Evolutionary conservation across 2,329 filamentous ascomycete genomes (phyloP).

Genomic region (Cadophora luteo-olivacea): DNA sequence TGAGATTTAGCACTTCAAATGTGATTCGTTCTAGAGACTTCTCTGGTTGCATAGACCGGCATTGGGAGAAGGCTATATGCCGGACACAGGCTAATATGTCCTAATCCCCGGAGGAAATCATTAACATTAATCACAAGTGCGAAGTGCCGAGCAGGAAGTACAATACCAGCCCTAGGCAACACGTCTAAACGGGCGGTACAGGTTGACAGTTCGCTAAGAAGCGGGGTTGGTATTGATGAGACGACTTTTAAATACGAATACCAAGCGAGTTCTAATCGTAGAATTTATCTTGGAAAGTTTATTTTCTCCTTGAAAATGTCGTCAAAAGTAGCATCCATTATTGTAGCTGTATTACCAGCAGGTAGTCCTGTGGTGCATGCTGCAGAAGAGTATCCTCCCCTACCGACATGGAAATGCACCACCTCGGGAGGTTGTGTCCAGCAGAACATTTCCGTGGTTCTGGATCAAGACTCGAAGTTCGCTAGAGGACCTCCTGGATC

Average conservation of each 20-base stretch:
- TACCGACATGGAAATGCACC: slow-evolving; percentile 60
- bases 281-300: slow-evolving; percentile 30
- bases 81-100: too few relatives aligned
- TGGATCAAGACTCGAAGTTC: slow-evolving; percentile 50
- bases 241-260: too few relatives aligned
- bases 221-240: background rate
- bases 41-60: too few relatives aligned
- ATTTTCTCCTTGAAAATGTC: slow-evolving; percentile 8
- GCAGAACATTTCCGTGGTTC: slow-evolving; percentile 56
- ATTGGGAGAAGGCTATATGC: too few relatives aligned
- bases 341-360: slow-evolving; percentile 22
- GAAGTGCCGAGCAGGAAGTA: background rate
- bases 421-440: slow-evolving; percentile 54
- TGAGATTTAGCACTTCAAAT: too few relatives aligned
- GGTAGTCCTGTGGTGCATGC: slow-evolving; percentile 4
- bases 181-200: slow-evolving; percentile 24
- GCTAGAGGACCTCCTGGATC: slow-evolving; percentile 42
- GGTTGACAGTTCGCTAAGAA: background rate
- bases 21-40: too few relatives aligned
- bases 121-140: too few relatives aligned
- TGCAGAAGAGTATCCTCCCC: slow-evolving; percentile 55
- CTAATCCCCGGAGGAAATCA: too few relatives aligned
- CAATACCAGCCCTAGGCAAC: slow-evolving; percentile 12
- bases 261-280: too few relatives aligned
- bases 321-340: too few relatives aligned